Percentiles rank a stretch among this genome's conserved stretches.
These are phyloP conservation scores for Amanita fuliginea DNA, from an alignment of 768 basidiomycete species.

Conservation along the genomic window DNA sequence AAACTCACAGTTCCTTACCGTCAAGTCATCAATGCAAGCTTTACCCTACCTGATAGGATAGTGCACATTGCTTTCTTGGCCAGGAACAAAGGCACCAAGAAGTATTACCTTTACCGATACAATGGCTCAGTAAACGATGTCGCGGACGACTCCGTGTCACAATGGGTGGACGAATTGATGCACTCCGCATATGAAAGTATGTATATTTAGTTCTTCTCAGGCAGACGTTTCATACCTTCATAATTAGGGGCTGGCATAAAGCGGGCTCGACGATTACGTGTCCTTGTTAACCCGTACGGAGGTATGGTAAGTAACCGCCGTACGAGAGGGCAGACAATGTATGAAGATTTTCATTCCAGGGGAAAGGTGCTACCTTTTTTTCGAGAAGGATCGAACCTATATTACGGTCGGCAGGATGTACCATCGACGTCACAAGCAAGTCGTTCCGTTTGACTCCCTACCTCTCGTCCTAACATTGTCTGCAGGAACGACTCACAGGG, in stretches of 20 bases:
- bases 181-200: constrained; percentile 53
- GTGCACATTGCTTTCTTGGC: constrained; percentile 44
- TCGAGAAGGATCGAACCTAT: constrained; percentile 58
- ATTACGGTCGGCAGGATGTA: constrained; percentile 54
- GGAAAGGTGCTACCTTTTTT: constrained; percentile 47
- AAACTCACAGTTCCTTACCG: constrained; percentile 18
- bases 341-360: constrained; percentile 26
- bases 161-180: constrained; percentile 49
- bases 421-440: constrained; percentile 53
- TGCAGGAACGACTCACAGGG: constrained; percentile 49
- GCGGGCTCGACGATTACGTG: constrained; percentile 43
- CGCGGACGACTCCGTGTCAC: constrained; percentile 21
- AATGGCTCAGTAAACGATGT: constrained; percentile 29
- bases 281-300: constrained; percentile 72
- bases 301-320: constrained; percentile 48
- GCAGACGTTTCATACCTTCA: not conserved
- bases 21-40: constrained; percentile 45
- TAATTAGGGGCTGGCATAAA: constrained; percentile 33
- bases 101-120: constrained; percentile 28
- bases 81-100: constrained; percentile 28
- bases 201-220: constrained; percentile 7
- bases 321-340: constrained; percentile 1
- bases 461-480: not conserved
- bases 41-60: constrained; percentile 18
- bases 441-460: constrained; percentile 4